Evolutionary conservation across 176 grass and related monocot genomes (phyloP).

Genomic region (Zizania latifolia): DNA sequence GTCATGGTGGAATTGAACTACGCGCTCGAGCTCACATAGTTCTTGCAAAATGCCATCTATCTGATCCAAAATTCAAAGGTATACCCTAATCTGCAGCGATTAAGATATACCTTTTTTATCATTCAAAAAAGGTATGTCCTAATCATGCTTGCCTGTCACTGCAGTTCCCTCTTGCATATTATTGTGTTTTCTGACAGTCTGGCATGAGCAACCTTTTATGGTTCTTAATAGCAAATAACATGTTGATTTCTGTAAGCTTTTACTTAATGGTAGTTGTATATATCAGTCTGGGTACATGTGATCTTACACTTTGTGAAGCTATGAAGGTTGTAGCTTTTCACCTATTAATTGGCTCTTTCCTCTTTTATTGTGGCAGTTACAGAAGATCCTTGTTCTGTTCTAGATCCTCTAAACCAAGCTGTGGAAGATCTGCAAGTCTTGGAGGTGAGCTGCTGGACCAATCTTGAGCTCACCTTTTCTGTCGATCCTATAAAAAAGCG

Average conservation of each 20-base stretch:
- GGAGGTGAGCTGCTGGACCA: slow-evolving; percentile 49
- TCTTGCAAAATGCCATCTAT: slow-evolving; percentile 73
- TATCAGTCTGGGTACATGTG: neutral
- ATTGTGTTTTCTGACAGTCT: neutral
- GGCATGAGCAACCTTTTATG: neutral
- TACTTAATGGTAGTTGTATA: neutral
- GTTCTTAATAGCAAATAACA: neutral
- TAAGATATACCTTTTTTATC: too few species aligned
- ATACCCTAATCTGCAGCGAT: neutral
- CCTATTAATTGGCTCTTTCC: too few species aligned
- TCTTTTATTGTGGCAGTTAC: slow-evolving; percentile 43
- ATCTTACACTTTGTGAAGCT: neutral
- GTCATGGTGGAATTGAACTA: slow-evolving; percentile 83
- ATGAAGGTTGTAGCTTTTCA: too few species aligned
- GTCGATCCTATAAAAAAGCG: neutral
- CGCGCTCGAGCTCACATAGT: slow-evolving; percentile 61
- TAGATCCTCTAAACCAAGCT: slow-evolving; percentile 80
- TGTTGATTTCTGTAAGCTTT: neutral
- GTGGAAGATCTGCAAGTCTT: slow-evolving; percentile 76
- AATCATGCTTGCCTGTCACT: neutral
- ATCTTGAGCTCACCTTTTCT: neutral
- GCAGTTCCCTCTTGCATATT: neutral
- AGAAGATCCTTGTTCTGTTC: slow-evolving; percentile 51
- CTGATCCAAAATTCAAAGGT: slow-evolving; percentile 62
- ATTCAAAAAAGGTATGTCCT: slow-evolving; percentile 47